Base-by-base conservation (phyloP, 176 grass and related monocot genomes). In the Triticum timopheevii region DNA sequence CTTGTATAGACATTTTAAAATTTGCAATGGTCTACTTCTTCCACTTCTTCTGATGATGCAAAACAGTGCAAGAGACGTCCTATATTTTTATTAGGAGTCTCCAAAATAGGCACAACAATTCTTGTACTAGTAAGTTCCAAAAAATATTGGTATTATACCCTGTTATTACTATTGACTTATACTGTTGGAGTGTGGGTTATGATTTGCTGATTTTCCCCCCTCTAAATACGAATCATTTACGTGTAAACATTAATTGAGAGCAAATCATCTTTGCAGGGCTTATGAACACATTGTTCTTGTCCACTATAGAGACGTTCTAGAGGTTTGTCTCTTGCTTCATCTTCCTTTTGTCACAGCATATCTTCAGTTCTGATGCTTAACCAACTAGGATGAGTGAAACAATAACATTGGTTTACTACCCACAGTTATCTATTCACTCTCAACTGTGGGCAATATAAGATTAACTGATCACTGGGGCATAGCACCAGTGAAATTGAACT, bases 231-330 rank as follows among this genome's bases (percentile, higher is more conserved):
- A 45, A 63, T 22, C 4, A 7, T 39, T 39, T 39, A 1, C 39
- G 8, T 40, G 44, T 47, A 47, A 13, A 47, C 13, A n/a, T n/a
- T n/a, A n/a, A n/a, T n/a, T n/a, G n/a, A n/a, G n/a, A n/a, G n/a
- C 13, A 19, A 40, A 80, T 86, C 31, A 45, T 83, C 23, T 95
- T 89, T 99, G 76, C 94, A 99, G 97, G 90, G 89, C 76, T 77
- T 96, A 96, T 92, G 92, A 96, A 0, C 94, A 99, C 88, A 96
- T 99, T 49, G 97, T 96, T 78, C 58, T 99, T 83, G 97, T 99
- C 72, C 97, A 99, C 62, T 99, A 99, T 40, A 93, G 94, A 90
- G 97, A 96, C 79, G 80, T 86, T 67, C 45, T 42, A 16, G 90
- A 96, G 94, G 97, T 98, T 75, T 74, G 89, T 81, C 81, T 82